A percentile compares a stretch with the other conserved stretches of the same genome.
These are phyloP conservation scores for Cryphonectria parasitica DNA, from an alignment of 2,329 filamentous ascomycete species.

Conservation along the genomic window DNA sequence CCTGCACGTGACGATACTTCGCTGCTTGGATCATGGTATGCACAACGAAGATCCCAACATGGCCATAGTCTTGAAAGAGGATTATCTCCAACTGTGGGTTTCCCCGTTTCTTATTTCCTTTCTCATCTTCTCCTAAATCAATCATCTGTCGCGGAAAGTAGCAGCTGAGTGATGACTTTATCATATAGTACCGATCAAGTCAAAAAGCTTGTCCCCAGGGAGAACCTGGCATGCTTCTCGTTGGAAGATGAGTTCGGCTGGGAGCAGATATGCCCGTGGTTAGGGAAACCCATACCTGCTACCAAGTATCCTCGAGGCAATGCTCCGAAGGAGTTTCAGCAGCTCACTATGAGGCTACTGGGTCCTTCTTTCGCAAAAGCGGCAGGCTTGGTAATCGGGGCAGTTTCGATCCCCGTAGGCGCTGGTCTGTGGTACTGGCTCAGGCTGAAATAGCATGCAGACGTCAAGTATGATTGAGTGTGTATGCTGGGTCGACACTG, in stretches of 20 bases:
- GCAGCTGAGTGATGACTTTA: background rate
- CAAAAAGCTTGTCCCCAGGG: slow-evolving; percentile 34
- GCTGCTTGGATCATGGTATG: background rate
- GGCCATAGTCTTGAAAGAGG: background rate
- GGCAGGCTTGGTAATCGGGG: background rate
- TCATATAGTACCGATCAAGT: slow-evolving; percentile 27
- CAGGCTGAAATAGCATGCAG: slow-evolving; percentile 1
- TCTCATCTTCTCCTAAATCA: background rate
- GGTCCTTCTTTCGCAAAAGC: slow-evolving; percentile 12
- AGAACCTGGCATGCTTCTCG: slow-evolving; percentile 33
- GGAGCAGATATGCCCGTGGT: slow-evolving; percentile 42
- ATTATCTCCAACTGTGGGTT: background rate
- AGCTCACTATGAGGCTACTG: slow-evolving; percentile 13
- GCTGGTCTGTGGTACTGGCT: background rate
- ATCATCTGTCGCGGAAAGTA: background rate
- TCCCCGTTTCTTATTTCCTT: background rate
- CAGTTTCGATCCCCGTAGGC: background rate
- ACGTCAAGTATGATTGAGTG: background rate
- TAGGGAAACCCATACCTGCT: slow-evolving; percentile 37
- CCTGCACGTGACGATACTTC: slow-evolving; percentile 32
- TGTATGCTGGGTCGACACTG: background rate
- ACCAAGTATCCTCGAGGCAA: slow-evolving; percentile 38
- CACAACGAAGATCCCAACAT: background rate
- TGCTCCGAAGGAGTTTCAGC: slow-evolving; percentile 36
- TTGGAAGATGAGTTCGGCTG: slow-evolving; percentile 43